Conservation (phyloP, 169 alveolate genomes). For the Eimeria acervulina region DNA sequence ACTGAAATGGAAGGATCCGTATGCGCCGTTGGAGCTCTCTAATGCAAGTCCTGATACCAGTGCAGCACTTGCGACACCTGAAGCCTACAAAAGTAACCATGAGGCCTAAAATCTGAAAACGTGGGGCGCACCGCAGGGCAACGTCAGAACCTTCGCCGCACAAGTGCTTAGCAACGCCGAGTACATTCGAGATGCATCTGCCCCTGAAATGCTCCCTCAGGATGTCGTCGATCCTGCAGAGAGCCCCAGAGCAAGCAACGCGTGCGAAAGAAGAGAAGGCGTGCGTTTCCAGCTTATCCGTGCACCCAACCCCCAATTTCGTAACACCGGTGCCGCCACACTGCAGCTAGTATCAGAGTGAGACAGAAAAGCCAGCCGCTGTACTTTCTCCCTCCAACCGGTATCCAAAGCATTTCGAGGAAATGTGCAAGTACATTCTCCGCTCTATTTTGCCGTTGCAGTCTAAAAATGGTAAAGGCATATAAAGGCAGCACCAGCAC, state of each 20-base stretch:
- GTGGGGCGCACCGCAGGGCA: conserved; percentile 75
- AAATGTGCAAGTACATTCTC: not conserved
- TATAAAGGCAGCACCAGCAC: not conserved
- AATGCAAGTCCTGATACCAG: not conserved
- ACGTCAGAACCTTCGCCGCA: conserved; percentile 82
- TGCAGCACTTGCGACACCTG: not conserved
- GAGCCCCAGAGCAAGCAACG: not conserved
- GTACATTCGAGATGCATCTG: conserved; percentile 25
- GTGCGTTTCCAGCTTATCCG: not conserved
- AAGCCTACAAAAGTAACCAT: not conserved
- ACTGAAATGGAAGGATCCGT: not conserved
- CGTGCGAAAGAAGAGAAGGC: not conserved
- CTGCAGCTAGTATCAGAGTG: not conserved
- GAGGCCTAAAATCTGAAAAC: not conserved
- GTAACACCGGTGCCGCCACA: not conserved
- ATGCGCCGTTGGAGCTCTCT: not conserved
- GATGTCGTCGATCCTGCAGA: conserved; percentile 61
- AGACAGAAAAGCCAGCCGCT: not conserved
- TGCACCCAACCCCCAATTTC: not conserved
- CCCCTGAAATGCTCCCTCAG: conserved; percentile 63
- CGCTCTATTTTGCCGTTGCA: not conserved
- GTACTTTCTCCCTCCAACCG: not conserved
- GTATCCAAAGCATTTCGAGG: not conserved
- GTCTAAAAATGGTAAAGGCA: not conserved
- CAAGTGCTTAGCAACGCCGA: conserved; percentile 82